phyloP scores from a whole-genome alignment of 805 yeast species.

The Wickerhamomyces rabaulensis region DNA sequence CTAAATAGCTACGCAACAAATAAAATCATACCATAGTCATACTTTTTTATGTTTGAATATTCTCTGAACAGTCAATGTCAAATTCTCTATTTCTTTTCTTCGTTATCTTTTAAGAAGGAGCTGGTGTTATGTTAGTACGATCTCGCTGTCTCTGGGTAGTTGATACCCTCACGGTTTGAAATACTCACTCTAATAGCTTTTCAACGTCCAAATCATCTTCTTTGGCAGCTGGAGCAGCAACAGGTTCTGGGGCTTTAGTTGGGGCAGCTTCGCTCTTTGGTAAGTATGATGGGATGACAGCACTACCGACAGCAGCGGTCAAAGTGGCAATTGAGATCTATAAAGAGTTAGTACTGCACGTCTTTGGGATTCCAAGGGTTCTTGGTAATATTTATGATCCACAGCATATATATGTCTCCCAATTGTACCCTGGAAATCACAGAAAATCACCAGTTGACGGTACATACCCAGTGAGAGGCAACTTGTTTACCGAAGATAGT shows the following conservation, averaged over 20 bases:
- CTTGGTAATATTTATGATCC: not conserved
- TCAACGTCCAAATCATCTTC: conserved; percentile 29
- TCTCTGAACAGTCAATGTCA: not conserved
- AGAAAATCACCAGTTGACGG: not conserved
- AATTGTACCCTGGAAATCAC: not conserved
- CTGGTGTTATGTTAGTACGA: conserved; percentile 9
- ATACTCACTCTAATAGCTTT: conserved; percentile 25
- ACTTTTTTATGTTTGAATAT: not conserved
- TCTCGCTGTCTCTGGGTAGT: too few species aligned
- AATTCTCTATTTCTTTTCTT: conserved; percentile 9
- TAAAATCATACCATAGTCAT: not conserved
- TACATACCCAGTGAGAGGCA: conserved; percentile 24
- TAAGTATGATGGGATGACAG: conserved; percentile 19
- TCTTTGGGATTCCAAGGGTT: not conserved
- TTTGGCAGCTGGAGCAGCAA: conserved; percentile 21
- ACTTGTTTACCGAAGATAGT: conserved; percentile 24
- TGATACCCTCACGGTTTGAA: too few species aligned
- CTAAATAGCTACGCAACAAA: not conserved
- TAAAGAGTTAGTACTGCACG: not conserved
- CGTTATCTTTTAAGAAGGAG: conserved; percentile 26
- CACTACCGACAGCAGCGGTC: conserved; percentile 28
- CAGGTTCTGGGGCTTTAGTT: conserved; percentile 20
- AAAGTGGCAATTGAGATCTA: conserved; percentile 30
- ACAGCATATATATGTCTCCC: not conserved
- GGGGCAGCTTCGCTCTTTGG: conserved; percentile 17